Conservation (phyloP, 1,139 yeast species). For the Torulaspora pretoriensis region DNA sequence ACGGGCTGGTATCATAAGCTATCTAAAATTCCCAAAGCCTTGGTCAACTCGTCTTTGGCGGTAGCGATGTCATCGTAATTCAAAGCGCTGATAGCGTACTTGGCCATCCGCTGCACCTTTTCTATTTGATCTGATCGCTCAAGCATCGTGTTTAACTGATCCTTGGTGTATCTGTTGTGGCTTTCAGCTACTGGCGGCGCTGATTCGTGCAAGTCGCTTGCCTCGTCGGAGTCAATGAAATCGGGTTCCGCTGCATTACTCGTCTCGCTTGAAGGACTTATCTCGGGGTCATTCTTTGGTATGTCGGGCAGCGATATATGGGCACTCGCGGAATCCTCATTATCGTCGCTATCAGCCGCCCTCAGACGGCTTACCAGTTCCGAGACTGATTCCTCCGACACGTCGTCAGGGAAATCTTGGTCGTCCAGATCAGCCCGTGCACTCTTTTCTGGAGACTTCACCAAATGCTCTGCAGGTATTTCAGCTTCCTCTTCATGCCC, state of each 20-base stretch:
- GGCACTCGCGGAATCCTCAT: constrained; percentile 2
- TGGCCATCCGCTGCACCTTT: constrained; percentile 80
- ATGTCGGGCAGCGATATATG: constrained; percentile 1
- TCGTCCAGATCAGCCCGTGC: constrained; percentile 10
- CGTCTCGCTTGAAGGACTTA: neutral
- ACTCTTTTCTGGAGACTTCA: neutral
- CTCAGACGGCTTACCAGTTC: constrained; percentile 12
- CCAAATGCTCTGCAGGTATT: neutral
- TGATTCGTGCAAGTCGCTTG: neutral
- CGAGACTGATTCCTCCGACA: constrained; percentile 11
- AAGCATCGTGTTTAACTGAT: constrained; percentile 23
- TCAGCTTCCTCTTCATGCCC: constrained; percentile 5
- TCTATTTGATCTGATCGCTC: constrained; percentile 28
- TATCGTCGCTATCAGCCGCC: constrained; percentile 8
- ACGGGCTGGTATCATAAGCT: constrained; percentile 16
- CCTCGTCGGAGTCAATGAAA: constrained; percentile 8
- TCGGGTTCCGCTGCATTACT: constrained; percentile 1
- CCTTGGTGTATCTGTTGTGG: constrained; percentile 2
- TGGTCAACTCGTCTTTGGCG: constrained; percentile 67
- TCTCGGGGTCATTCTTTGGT: neutral
- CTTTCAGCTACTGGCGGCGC: neutral
- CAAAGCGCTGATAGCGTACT: constrained; percentile 88
- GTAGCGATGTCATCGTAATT: constrained; percentile 85
- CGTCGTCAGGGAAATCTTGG: constrained; percentile 9
- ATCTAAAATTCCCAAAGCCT: constrained; percentile 51